phyloP scores from a whole-genome alignment of 352 stramenopile species.

The Phytopythium kandeliae region DNA sequence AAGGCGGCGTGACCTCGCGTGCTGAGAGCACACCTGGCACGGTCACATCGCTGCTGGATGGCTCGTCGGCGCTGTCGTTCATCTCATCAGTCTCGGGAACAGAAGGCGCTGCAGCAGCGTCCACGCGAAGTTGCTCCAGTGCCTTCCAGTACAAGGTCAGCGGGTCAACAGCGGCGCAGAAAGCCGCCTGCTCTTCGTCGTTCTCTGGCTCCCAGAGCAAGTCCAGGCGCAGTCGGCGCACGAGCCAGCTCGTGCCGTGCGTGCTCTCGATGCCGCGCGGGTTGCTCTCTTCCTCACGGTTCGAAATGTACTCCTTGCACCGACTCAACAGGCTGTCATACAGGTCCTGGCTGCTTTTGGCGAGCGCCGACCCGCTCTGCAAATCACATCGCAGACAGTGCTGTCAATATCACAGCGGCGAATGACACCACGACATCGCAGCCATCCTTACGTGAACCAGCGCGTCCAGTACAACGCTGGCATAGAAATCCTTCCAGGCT shows the following conservation, averaged over 20 bases:
- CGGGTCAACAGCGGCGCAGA: constrained; percentile 60
- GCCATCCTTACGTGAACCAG: constrained; percentile 64
- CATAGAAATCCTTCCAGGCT: constrained; percentile 79
- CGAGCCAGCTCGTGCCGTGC: constrained; percentile 55
- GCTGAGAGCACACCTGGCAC: constrained; percentile 12
- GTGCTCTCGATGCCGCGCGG: constrained; percentile 28
- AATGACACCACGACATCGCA: too few species aligned
- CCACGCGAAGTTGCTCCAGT: constrained; percentile 34
- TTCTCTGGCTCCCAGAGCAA: constrained; percentile 60
- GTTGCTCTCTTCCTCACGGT: constrained; percentile 60
- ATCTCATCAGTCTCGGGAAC: constrained; percentile 7
- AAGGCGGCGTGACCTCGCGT: not conserved
- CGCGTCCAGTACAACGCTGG: constrained; percentile 60
- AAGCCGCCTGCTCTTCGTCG: constrained; percentile 37
- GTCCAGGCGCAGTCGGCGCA: constrained; percentile 58
- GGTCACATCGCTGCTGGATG: not conserved
- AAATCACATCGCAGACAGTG: too few species aligned
- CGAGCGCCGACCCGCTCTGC: constrained; percentile 43
- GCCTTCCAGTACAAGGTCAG: constrained; percentile 57
- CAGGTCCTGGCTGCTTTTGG: constrained; percentile 35
- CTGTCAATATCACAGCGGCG: too few species aligned
- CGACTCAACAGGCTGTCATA: constrained; percentile 67
- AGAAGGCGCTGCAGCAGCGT: not conserved
- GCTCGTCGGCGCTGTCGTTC: constrained; percentile 15
- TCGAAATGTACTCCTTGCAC: constrained; percentile 64